Base-by-base conservation (phyloP, 139 green algal genomes). In the Chlorella sp. region DNA sequence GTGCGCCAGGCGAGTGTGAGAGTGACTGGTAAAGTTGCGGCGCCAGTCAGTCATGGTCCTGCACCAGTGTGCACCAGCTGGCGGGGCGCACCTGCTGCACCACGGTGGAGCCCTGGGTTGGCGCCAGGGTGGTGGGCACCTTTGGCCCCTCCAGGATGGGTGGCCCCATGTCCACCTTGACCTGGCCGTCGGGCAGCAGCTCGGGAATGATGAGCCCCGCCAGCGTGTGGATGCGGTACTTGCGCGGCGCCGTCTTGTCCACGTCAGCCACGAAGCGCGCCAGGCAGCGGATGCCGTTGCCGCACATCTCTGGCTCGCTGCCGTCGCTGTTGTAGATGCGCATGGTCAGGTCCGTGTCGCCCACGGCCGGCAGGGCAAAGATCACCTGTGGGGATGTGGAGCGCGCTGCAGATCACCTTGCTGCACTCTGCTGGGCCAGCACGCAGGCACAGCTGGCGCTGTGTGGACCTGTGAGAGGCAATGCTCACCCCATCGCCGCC, bases 291-390 rank as follows among this genome's bases (percentile, higher is more conserved):
- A 99, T 98, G 73, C 96, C 96, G 75, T 99, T 99, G 72, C 96
- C 96, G 83, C 96, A 99, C 96, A 99, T 99, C 85, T 99, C 95
- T 2, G 95, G 95, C 88, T 99, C 95, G 29, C 77, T 92, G 66
- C 95, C 95, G 72, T 99, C 95, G 0, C 78, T 91, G 88, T 99
- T 99, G 88, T 91, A 98, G 68, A 99, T 98, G 62, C 94, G 87
- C 95, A 99, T 99, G 23, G 86, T 86, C 70, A 97, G 92, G 75
- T 98, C 94, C 2, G 82, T 87, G 51, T 89, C 85, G 23, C 80
- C 83, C 1, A 84, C 59, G 3, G 86, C 49, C 0, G 93, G 93
- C 65, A 97, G 72, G 2, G 92, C 91, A 88, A 98, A 98, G 71
- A 97, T 97, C 31, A 97, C 85, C 79, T 91, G 80, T 22, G 24